phyloP scores from a whole-genome alignment of 139 green algal species.

The Diplosphaera chodatii region DNA sequence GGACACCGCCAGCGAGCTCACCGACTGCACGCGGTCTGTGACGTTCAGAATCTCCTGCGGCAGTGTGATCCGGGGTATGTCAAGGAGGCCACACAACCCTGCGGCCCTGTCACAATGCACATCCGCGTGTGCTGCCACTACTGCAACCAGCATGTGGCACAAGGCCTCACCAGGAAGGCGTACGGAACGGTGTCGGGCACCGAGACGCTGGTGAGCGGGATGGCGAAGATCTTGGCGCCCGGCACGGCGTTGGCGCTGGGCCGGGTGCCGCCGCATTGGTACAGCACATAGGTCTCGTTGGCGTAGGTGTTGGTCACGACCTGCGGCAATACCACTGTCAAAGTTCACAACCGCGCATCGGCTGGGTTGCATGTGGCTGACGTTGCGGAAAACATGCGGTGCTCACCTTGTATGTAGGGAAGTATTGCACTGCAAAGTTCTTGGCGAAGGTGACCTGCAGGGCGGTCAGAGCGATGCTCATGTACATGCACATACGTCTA shows the following conservation, averaged over 20 bases:
- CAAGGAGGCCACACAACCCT: too few species aligned
- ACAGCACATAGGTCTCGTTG: constrained; percentile 72
- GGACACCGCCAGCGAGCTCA: constrained; percentile 30
- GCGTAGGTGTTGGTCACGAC: constrained; percentile 45
- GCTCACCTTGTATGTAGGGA: constrained; percentile 46
- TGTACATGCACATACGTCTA: too few species aligned
- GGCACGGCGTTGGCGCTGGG: constrained; percentile 27
- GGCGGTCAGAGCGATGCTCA: too few species aligned
- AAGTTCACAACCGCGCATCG: too few species aligned
- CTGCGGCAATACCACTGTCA: too few species aligned
- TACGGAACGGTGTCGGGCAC: constrained; percentile 50
- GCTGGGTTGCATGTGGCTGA: too few species aligned
- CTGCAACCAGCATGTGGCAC: too few species aligned
- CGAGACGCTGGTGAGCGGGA: constrained; percentile 54
- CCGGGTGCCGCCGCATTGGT: constrained; percentile 54
- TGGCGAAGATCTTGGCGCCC: constrained; percentile 45
- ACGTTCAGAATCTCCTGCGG: constrained; percentile 52
- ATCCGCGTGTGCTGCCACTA: too few species aligned
- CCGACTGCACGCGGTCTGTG: constrained; percentile 51
- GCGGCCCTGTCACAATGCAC: too few species aligned
- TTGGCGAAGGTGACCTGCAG: constrained; percentile 49
- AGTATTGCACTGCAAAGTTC: constrained; percentile 62
- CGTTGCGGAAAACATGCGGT: too few species aligned
- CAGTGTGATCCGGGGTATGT: too few species aligned
- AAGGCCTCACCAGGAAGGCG: constrained; percentile 61